Evolutionary conservation across 225 moss, liverwort and hornwort genomes (phyloP).

Genomic region (Polytrichum commune): DNA sequence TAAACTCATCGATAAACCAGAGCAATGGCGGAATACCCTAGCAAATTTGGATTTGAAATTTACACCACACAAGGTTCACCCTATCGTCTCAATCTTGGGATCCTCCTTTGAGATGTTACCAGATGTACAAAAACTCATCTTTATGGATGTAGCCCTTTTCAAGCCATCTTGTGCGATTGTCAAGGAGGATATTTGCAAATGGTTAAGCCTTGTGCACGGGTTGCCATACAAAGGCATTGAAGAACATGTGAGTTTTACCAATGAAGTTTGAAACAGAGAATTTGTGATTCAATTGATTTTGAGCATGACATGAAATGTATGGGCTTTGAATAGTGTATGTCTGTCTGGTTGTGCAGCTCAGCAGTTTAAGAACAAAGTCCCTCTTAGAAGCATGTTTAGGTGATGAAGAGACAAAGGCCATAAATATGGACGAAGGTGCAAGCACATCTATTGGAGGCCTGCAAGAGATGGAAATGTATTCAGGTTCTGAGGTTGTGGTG

Average conservation of each 20-base stretch:
- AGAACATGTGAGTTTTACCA: not conserved
- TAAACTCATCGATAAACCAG: not conserved
- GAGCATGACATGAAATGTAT: not conserved
- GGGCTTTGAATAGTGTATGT: not conserved
- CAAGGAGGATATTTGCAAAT: not conserved
- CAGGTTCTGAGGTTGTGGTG: not conserved
- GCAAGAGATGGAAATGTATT: not conserved
- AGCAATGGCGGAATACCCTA: not conserved
- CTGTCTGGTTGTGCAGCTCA: not conserved
- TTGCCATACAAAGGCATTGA: not conserved
- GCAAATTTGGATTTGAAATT: not conserved
- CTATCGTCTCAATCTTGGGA: not conserved
- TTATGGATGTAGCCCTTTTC: slow-evolving; percentile 3
- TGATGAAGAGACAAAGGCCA: not conserved
- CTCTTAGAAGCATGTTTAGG: not conserved
- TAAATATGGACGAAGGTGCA: not conserved
- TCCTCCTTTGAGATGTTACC: not conserved
- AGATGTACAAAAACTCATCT: not conserved
- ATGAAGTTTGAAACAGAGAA: not conserved
- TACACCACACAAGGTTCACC: too few species aligned
- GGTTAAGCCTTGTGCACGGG: not conserved
- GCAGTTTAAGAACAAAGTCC: not conserved
- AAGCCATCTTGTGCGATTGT: not conserved
- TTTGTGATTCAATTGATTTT: not conserved
- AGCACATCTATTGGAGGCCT: too few species aligned